Evolutionary conservation across 169 alveolate species (phyloP), one percentile per base, ranked within the genome.

Genomic region (Plasmodium vivax): DNA sequence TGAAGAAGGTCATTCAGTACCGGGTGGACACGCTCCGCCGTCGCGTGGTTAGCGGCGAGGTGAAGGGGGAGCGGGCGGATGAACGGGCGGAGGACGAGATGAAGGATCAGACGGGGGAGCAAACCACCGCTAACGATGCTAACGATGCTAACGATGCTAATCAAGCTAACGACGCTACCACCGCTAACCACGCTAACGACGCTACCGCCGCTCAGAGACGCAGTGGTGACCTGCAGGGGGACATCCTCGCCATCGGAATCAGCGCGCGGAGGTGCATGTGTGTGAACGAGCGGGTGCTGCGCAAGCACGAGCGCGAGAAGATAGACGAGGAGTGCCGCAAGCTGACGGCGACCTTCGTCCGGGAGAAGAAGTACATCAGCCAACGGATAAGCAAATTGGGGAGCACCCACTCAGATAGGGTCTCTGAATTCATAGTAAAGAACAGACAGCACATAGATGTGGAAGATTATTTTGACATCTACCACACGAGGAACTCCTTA

Each of bases 1-100:
- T 99, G 41, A 98, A 97, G 93, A 95, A 95, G 71, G 99, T 98
- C 12, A 95, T 98, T 0, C 97, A 96, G 41, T 98, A 98, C 82
- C 95, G 98, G 58, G 93, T 95, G 16, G 83, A 81, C 41, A 71
- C 72, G 36, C 14, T 90, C 23, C 74, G 82, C 9, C 12, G 54
- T 6, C 43, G 94, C 1, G 71, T 7, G 93, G 92, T 38, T 1
- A n/a, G 92, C 2, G 47, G 19, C 14, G 80, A 32, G 41, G 85
- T 77, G 51, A 74, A 88, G 32, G 58, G 81, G 3, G 77, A 82
- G 43, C 58, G 19, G 19, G 16, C 90, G 56, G 12, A 23, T 16
- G 80, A 85, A 43, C 58, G 72, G 12, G 36, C 12, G 74, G 58
- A 45, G 80, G 82, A 41, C 9, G 27, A 77, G 10, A 91, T 36